Conservation (phyloP, 306 rosid species). For the Acacia crassicarpa region DNA sequence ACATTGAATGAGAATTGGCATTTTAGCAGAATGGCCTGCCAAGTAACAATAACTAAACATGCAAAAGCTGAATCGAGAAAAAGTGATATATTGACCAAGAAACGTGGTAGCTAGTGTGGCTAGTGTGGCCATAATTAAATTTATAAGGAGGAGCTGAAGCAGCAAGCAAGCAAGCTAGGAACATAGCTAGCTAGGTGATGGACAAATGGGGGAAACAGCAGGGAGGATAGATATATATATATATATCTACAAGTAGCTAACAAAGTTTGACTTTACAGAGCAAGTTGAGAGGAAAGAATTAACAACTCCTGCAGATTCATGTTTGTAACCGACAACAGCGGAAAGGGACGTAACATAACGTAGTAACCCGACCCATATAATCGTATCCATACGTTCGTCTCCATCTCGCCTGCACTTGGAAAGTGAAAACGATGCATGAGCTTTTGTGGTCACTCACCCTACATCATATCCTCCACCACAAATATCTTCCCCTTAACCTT, state of each 20-base stretch:
- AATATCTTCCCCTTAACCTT: not conserved
- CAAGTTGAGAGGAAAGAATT: slow-evolving; percentile 28
- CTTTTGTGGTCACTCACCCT: slow-evolving; percentile 13
- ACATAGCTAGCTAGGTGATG: too few species aligned
- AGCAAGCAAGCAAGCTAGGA: too few species aligned
- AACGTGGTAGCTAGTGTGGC: not conserved
- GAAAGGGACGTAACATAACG: slow-evolving; percentile 41
- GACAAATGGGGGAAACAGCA: not conserved
- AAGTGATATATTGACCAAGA: not conserved
- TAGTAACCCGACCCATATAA: slow-evolving; percentile 9
- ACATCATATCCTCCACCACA: not conserved
- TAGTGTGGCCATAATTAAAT: not conserved
- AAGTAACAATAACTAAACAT: not conserved
- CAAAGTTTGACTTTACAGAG: slow-evolving; percentile 19
- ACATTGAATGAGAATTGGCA: not conserved
- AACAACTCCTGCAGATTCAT: slow-evolving; percentile 27
- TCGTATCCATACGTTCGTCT: slow-evolving; percentile 16
- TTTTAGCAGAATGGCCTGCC: not conserved
- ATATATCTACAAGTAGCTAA: not conserved
- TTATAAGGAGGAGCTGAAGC: not conserved
- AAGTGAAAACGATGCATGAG: slow-evolving; percentile 29
- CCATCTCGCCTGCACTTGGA: slow-evolving; percentile 30
- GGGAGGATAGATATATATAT: not conserved
- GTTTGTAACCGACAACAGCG: slow-evolving; percentile 22
- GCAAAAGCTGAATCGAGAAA: not conserved